phyloP scores from a whole-genome alignment of 208 protist species.

The Trypanosomatidae sp. region DNA sequence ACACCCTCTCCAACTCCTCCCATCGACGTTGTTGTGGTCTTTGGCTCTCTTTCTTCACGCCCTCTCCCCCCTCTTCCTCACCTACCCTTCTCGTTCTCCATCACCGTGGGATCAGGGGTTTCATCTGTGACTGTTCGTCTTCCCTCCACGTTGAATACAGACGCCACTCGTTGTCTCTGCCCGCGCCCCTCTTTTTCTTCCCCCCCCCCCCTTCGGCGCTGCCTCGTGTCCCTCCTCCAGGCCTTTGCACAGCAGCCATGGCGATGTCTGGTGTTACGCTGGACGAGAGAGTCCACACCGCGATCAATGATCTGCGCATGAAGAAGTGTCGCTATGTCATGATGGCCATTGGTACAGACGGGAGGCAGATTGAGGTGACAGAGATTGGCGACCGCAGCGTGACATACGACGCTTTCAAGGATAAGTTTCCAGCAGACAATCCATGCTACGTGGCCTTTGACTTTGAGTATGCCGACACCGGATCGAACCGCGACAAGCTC shows the following conservation, averaged over 20 bases:
- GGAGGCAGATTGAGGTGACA: constrained; percentile 79
- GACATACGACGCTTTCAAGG: constrained; percentile 81
- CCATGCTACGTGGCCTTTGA: constrained; percentile 93
- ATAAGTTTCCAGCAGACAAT: constrained; percentile 52
- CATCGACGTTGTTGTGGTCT: background rate
- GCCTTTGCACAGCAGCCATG: constrained; percentile 35
- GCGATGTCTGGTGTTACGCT: constrained; percentile 89
- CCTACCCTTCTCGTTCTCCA: background rate
- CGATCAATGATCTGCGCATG: constrained; percentile 83
- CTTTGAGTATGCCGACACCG: constrained; percentile 83
- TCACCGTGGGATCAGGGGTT: background rate
- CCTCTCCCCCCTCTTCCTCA: background rate
- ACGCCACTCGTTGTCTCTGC: too few species aligned
- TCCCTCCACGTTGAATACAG: background rate
- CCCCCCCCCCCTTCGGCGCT: background rate
- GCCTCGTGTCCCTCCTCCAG: background rate
- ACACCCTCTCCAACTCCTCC: background rate
- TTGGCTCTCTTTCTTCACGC: background rate
- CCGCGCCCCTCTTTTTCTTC: background rate
- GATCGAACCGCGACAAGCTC: constrained; percentile 74
- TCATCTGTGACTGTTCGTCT: background rate
- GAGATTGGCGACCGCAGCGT: constrained; percentile 44
- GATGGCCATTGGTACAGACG: constrained; percentile 81
- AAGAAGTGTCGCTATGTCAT: constrained; percentile 85
- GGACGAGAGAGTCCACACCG: constrained; percentile 50